Percentiles rank a stretch among this genome's conserved stretches.
Evolutionary conservation across 371 early-diverging fungal genomes (phyloP).

Genomic region (Capillidium heterosporum): DNA sequence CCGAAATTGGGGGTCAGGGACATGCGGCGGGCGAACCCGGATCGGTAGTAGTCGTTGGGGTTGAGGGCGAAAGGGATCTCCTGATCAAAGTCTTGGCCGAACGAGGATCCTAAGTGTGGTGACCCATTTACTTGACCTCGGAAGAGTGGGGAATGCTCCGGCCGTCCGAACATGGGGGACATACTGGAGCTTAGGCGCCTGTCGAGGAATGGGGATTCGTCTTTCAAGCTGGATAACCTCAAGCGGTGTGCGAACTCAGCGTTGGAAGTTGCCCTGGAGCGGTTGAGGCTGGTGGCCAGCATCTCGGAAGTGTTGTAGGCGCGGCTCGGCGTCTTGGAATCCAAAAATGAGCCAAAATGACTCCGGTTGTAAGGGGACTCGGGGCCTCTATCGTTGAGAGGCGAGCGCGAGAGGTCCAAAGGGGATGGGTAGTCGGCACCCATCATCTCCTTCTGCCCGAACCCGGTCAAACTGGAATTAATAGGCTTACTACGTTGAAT

Average conservation of each 20-base stretch:
- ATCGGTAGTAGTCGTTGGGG: neutral
- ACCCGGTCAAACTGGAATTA: neutral
- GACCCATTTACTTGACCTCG: neutral
- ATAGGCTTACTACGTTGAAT: too few relatives aligned
- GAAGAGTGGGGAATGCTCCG: neutral
- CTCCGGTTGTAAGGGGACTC: neutral
- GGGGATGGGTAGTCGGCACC: neutral
- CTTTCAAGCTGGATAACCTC: neutral
- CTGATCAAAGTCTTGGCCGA: neutral
- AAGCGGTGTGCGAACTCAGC: neutral
- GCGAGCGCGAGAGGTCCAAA: neutral
- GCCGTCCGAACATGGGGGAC: slow-evolving; percentile 2
- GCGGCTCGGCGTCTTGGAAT: neutral
- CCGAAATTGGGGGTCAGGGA: neutral
- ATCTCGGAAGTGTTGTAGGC: neutral
- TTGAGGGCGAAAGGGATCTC: neutral
- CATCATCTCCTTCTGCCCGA: neutral
- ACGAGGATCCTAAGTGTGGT: neutral
- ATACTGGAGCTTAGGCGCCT: neutral
- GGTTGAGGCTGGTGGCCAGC: neutral
- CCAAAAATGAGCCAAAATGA: neutral
- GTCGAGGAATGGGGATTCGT: neutral
- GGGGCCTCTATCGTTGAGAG: neutral
- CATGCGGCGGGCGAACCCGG: neutral
- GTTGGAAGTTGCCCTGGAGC: neutral